phyloP scores from a whole-genome alignment of 2,329 filamentous ascomycete species.

The Cyphellophora europaea region DNA sequence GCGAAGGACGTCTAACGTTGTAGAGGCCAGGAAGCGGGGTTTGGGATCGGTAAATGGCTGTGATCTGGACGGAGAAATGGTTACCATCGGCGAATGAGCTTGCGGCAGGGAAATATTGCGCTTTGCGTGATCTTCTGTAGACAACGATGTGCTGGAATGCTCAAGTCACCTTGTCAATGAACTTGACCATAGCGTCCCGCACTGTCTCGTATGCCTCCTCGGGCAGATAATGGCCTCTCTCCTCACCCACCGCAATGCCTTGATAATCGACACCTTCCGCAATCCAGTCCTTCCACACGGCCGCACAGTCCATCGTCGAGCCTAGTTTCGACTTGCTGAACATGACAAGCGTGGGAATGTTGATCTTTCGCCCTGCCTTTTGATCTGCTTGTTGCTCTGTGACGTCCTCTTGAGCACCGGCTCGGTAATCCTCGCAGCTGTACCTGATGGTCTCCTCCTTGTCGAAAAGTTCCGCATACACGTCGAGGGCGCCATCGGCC shows the following conservation, averaged over 20 bases:
- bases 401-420: conserved; percentile 33
- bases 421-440: conserved; percentile 38
- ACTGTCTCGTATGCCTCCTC: conserved; percentile 28
- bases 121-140: too few relatives aligned
- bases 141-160: too few relatives aligned
- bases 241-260: conserved; percentile 25
- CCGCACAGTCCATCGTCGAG: conserved; percentile 30
- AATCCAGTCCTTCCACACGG: conserved; percentile 36
- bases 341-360: conserved; percentile 31
- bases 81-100: too few relatives aligned
- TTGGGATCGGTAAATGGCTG: too few relatives aligned
- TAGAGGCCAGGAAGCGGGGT: too few relatives aligned
- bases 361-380: conserved; percentile 31
- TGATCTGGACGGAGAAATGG: too few relatives aligned
- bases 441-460: conserved; percentile 32
- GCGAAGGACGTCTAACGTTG: too few relatives aligned
- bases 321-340: conserved; percentile 34
- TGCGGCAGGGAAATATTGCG: too few relatives aligned
- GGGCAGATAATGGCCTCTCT: conserved; percentile 34
- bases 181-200: neutral
- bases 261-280: conserved; percentile 20
- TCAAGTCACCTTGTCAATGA: conserved; percentile 1
- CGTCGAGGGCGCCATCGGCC: conserved; percentile 27
- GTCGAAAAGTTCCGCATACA: conserved; percentile 33
- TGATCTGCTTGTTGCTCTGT: conserved; percentile 35